phyloP scores from a whole-genome alignment of 495 filamentous ascomycete species.

The Trichoderma asperelloides region DNA sequence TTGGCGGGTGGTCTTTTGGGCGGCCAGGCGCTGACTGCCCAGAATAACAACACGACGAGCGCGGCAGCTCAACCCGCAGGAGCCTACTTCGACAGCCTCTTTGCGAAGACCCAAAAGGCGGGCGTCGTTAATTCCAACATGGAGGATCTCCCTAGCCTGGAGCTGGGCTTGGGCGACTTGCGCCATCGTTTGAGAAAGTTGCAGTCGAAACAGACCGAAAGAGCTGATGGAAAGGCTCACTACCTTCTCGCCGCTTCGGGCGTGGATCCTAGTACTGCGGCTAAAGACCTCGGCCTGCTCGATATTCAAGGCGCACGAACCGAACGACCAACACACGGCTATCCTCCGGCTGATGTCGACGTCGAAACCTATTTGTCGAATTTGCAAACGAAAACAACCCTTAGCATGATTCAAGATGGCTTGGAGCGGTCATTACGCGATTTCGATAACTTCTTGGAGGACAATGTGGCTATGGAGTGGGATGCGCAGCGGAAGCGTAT shows the following conservation, averaged over 20 bases:
- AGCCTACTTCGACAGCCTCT: constrained; percentile 80
- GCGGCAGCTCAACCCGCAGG: constrained; percentile 21
- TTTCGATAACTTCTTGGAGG: constrained; percentile 87
- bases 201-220: constrained; percentile 44
- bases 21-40: constrained; percentile 6
- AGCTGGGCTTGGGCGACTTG: constrained; percentile 80
- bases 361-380: constrained; percentile 74
- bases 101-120: constrained; percentile 65
- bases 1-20: not conserved
- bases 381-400: constrained; percentile 79
- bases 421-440: constrained; percentile 77
- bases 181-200: constrained; percentile 74
- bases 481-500: constrained; percentile 84
- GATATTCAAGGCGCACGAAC: constrained; percentile 30
- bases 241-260: constrained; percentile 89
- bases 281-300: constrained; percentile 62
- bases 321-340: constrained; percentile 22
- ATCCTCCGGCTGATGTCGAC: constrained; percentile 50
- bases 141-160: constrained; percentile 58
- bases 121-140: constrained; percentile 40
- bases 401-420: constrained; percentile 84
- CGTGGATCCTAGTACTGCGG: constrained; percentile 64
- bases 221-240: constrained; percentile 60
- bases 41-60: constrained; percentile 9
- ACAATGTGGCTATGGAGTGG: constrained; percentile 92